Evolutionary conservation across 1,139 yeast genomes (phyloP).

Genomic region (Kazachstania sp.): DNA sequence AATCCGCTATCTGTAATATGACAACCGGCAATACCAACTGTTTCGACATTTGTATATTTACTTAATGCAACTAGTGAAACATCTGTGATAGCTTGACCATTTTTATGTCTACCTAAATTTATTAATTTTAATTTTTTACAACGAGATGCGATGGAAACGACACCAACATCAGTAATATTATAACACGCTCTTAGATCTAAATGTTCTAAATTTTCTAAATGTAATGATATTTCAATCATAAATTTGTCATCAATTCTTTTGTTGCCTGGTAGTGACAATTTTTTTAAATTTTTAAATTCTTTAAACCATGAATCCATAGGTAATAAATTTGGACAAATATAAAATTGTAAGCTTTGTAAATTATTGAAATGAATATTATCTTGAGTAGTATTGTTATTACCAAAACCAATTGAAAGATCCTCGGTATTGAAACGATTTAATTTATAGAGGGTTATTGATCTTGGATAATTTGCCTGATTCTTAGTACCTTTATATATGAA

Average conservation of each 20-base stretch:
- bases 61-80: conserved; percentile 52
- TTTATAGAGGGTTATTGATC: conserved; percentile 44
- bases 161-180: conserved; percentile 62
- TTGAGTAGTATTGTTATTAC: conserved; percentile 20
- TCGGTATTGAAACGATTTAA: conserved; percentile 37
- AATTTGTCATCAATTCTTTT: conserved; percentile 53
- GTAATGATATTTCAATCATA: conserved; percentile 42
- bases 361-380: conserved; percentile 15
- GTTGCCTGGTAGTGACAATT: conserved; percentile 69
- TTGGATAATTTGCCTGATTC: conserved; percentile 28
- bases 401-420: conserved; percentile 28
- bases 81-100: conserved; percentile 66
- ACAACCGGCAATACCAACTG: conserved; percentile 89
- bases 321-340: conserved; percentile 65
- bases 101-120: conserved; percentile 72
- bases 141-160: conserved; percentile 51
- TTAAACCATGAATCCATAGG: conserved; percentile 46
- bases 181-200: conserved; percentile 86
- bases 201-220: conserved; percentile 52
- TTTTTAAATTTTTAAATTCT: conserved; percentile 38
- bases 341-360: conserved; percentile 64
- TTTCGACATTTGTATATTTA: conserved; percentile 46
- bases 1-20: conserved; percentile 63
- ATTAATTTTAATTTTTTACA: conserved; percentile 51
- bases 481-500: not conserved